These are phyloP conservation scores for Solanum aculeatissimum DNA, from an alignment of 305 asterid genomes.

Conservation along the genomic window DNA sequence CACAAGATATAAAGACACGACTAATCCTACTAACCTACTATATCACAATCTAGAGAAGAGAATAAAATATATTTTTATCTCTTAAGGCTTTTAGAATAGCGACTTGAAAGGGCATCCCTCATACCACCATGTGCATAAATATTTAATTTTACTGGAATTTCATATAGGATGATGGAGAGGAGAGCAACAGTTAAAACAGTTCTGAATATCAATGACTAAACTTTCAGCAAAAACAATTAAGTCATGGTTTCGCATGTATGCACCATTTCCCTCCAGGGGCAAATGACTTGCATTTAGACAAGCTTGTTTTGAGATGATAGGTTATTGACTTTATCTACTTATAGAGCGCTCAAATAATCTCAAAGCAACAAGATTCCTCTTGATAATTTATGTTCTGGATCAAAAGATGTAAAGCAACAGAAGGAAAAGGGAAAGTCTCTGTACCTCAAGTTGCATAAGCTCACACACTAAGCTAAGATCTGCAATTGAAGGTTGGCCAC, in stretches of 20 bases:
- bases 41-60: neutral
- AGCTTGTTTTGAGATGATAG: neutral
- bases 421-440: neutral
- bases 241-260: neutral
- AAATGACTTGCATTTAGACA: neutral
- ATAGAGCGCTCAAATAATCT: neutral
- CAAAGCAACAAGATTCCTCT: neutral
- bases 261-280: neutral
- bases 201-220: neutral
- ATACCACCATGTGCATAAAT: neutral
- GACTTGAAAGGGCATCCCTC: neutral
- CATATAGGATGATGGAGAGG: neutral
- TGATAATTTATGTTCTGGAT: neutral
- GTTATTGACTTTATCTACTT: neutral
- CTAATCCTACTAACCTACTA: too few species aligned
- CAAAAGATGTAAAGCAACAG: neutral
- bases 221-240: neutral
- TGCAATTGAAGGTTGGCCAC: slow-evolving; percentile 74
- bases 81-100: neutral
- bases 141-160: neutral
- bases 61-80: neutral
- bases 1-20: too few species aligned
- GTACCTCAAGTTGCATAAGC: slow-evolving; percentile 82
- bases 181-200: neutral
- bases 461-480: slow-evolving; percentile 88